phyloP scores from a whole-genome alignment of 768 basidiomycete species.

The Hydnomerulius pinastri region DNA sequence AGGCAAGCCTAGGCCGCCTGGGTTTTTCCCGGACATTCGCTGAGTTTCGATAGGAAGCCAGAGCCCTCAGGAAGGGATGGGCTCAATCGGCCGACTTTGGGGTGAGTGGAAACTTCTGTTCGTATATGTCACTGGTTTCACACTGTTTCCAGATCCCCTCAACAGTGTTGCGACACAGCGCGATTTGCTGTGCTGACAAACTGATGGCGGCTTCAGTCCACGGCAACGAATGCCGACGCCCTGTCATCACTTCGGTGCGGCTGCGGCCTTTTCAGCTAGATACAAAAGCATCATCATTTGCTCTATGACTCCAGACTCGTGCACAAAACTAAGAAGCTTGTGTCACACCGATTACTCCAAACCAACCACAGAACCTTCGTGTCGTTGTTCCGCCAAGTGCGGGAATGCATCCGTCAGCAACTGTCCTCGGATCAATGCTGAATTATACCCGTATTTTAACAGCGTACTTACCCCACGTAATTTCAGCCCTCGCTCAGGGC shows the following conservation, averaged over 20 bases:
- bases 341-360: neutral
- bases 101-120: conserved; percentile 18
- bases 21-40: conserved; percentile 7
- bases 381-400: conserved; percentile 23
- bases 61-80: conserved; percentile 6
- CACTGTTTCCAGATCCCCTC: conserved; percentile 22
- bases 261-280: conserved; percentile 1
- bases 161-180: neutral
- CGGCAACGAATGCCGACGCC: conserved; percentile 22
- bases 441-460: conserved; percentile 25
- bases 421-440: conserved; percentile 35
- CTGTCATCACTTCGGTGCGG: conserved; percentile 18
- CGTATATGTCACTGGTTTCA: conserved; percentile 27
- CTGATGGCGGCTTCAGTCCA: conserved; percentile 19
- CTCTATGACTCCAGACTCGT: conserved; percentile 10
- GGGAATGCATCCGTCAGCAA: conserved; percentile 21
- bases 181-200: conserved; percentile 34
- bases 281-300: neutral
- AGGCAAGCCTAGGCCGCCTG: conserved; percentile 7
- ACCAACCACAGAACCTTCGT: neutral
- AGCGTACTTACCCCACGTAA: conserved; percentile 32
- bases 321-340: conserved; percentile 16
- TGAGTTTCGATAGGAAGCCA: conserved; percentile 15
- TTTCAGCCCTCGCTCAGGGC: conserved; percentile 11
- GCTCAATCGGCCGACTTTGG: conserved; percentile 1